A percentile compares a stretch with the other conserved stretches of the same genome.
These are phyloP conservation scores for Martensiomyces pterosporus DNA, from an alignment of 192 early-diverging fungal species.

Conservation along the genomic window DNA sequence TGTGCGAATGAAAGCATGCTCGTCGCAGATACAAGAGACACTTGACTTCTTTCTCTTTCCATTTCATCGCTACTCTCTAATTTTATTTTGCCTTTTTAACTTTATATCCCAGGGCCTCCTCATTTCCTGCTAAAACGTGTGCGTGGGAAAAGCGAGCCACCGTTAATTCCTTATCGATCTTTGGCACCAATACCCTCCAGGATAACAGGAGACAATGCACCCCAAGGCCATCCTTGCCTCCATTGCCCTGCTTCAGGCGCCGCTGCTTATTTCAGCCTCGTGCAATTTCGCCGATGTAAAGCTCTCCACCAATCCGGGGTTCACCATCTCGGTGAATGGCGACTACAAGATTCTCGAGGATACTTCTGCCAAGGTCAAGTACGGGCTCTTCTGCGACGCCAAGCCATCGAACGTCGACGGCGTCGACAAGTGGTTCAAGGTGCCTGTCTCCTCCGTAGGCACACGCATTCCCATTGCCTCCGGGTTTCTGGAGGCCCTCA, in stretches of 20 bases:
- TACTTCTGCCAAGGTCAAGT: slow-evolving; percentile 19
- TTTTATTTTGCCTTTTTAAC: too few species aligned
- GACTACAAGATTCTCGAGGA: slow-evolving; percentile 50
- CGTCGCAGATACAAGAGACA: too few species aligned
- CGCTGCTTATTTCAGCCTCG: slow-evolving; percentile 10
- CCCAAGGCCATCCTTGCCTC: too few species aligned
- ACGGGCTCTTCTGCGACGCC: slow-evolving; percentile 46
- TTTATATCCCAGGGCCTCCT: too few species aligned
- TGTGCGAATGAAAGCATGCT: too few species aligned
- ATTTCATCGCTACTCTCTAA: too few species aligned
- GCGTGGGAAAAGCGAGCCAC: too few species aligned
- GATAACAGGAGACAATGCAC: slow-evolving; percentile 30
- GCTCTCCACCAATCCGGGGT: slow-evolving; percentile 36
- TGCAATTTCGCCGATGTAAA: slow-evolving; percentile 37
- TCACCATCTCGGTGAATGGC: slow-evolving; percentile 36
- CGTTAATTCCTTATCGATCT: too few species aligned
- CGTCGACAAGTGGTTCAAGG: slow-evolving; percentile 46
- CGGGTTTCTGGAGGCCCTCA: slow-evolving; percentile 44
- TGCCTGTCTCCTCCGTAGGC: slow-evolving; percentile 35
- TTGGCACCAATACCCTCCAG: too few species aligned
- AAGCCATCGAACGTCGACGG: slow-evolving; percentile 24
- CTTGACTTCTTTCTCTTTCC: too few species aligned
- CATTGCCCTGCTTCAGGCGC: slow-evolving; percentile 3
- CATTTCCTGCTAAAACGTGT: too few species aligned
- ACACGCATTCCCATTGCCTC: slow-evolving; percentile 29